Evolutionary conservation across 352 stramenopile genomes (phyloP).

Genomic region (Phytophthora meadii): DNA sequence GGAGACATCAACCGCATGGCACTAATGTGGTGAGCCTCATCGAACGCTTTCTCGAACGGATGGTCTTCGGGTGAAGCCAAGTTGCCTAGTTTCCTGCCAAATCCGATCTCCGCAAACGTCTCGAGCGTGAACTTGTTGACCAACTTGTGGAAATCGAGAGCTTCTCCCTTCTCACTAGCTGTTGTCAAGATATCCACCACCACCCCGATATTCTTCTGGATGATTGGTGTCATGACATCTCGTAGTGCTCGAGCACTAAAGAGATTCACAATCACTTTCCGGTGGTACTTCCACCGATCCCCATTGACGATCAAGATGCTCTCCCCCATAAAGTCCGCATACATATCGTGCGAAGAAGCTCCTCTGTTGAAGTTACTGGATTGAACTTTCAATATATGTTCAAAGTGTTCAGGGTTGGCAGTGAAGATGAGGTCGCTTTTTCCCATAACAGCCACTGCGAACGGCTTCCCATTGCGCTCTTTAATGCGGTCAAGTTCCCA

Average conservation of each 20-base stretch:
- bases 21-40: conserved; percentile 31
- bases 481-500: conserved; percentile 25
- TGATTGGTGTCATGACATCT: conserved; percentile 32
- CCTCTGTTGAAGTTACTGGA: conserved; percentile 78
- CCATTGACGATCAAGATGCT: conserved; percentile 70
- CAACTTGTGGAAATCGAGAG: conserved; percentile 24
- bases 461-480: conserved; percentile 6
- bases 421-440: conserved; percentile 25
- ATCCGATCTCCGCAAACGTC: conserved; percentile 61
- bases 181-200: conserved; percentile 13
- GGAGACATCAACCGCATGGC: conserved; percentile 15
- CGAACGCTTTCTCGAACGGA: conserved; percentile 33
- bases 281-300: conserved; percentile 65
- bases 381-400: conserved; percentile 54
- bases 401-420: conserved; percentile 35
- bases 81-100: conserved; percentile 49
- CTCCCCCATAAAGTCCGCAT: conserved; percentile 59
- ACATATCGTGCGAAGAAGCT: conserved; percentile 33
- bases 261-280: conserved; percentile 79
- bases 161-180: not conserved
- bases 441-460: conserved; percentile 18
- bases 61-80: conserved; percentile 28
- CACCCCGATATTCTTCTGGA: conserved; percentile 24
- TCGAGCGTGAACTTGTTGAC: conserved; percentile 50
- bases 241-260: conserved; percentile 61